A percentile compares a stretch with the other conserved stretches of the same genome.
These are phyloP conservation scores for Basidioascus undulatus DNA, from an alignment of 768 basidiomycete species.

Conservation along the genomic window DNA sequence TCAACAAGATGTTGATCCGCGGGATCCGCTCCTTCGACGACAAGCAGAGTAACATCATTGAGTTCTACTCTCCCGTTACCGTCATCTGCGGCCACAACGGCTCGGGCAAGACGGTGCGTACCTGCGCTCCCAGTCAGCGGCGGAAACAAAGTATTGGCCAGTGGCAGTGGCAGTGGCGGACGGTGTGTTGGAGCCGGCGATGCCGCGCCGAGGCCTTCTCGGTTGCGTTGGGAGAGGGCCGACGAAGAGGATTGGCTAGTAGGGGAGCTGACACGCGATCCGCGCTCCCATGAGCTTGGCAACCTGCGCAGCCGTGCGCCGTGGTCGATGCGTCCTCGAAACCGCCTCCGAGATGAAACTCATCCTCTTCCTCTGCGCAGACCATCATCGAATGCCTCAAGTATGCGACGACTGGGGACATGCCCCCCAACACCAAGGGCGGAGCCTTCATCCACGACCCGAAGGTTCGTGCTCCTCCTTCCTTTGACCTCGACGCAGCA, in stretches of 20 bases:
- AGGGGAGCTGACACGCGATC: neutral
- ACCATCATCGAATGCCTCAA: conserved; percentile 99
- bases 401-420: conserved; percentile 93
- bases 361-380: conserved; percentile 12
- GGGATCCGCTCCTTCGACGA: conserved; percentile 92
- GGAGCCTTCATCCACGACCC: conserved; percentile 99
- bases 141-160: too few species aligned
- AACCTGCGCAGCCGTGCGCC: too few species aligned
- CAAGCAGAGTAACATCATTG: conserved; percentile 74
- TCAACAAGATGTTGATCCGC: too few species aligned
- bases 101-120: conserved; percentile 79
- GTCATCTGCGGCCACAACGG: conserved; percentile 98
- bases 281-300: neutral
- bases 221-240: neutral
- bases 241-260: neutral
- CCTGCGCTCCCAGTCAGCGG: too few species aligned
- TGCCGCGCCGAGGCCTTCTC: neutral
- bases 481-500: neutral
- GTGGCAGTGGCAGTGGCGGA: conserved; percentile 4
- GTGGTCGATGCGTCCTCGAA: too few species aligned
- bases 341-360: neutral
- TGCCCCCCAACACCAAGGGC: conserved; percentile 88
- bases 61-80: conserved; percentile 91
- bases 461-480: conserved; percentile 22
- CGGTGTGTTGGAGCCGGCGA: neutral